A percentile compares a stretch with the other conserved stretches of the same genome.
Conservation (phyloP, 2,329 filamentous ascomycete species). For the Pseudogymnoascus sp. region DNA sequence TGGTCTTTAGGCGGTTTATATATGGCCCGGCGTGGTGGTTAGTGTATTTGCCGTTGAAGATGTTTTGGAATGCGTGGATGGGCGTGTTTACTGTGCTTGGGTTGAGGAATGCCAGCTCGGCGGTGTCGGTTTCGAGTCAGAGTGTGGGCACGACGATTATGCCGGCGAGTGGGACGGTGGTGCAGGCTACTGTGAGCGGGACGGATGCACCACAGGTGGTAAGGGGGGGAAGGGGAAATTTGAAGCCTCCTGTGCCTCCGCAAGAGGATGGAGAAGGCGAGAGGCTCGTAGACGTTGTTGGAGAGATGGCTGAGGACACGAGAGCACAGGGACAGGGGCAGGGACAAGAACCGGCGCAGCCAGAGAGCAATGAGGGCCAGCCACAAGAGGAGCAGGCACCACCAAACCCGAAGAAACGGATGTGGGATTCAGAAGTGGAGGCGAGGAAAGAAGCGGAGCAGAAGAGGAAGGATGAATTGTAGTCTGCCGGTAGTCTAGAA, state of each 20-base stretch:
- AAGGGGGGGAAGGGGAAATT: constrained; percentile 14
- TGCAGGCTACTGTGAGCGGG: constrained; percentile 11
- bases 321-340: constrained; percentile 12
- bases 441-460: constrained; percentile 18
- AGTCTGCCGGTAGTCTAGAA: constrained; percentile 1
- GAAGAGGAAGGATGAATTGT: constrained; percentile 12
- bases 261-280: constrained; percentile 33
- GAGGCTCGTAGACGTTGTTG: constrained; percentile 45
- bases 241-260: constrained; percentile 36
- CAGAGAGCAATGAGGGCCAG: constrained; percentile 1
- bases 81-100: constrained; percentile 48
- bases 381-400: constrained; percentile 27
- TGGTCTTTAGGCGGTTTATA: constrained; percentile 73
- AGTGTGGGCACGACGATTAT: constrained; percentile 10
- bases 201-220: constrained; percentile 20
- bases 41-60: constrained; percentile 70
- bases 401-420: constrained; percentile 53
- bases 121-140: constrained; percentile 17
- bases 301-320: constrained; percentile 42
- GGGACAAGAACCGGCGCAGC: background rate
- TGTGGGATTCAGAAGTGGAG: constrained; percentile 47
- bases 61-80: constrained; percentile 53
- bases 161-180: constrained; percentile 7
- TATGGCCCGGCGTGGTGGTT: constrained; percentile 92
- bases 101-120: constrained; percentile 24